These are phyloP conservation scores for Theobroma cacao DNA, from an alignment of 345 rosid genomes.

Conservation along the genomic window DNA sequence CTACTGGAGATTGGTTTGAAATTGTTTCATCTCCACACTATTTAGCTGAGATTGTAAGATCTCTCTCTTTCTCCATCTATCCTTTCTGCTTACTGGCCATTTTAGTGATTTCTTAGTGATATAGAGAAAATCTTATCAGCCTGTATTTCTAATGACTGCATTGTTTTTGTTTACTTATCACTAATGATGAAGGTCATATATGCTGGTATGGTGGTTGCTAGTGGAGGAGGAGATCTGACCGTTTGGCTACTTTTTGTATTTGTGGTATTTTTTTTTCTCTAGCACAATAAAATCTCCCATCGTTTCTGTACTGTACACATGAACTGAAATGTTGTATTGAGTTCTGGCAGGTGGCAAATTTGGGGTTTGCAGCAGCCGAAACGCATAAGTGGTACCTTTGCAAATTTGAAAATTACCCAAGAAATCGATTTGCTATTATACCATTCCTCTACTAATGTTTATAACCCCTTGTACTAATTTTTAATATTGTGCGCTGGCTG, in stretches of 20 bases:
- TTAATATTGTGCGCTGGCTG: no score
- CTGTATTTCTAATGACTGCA: background rate
- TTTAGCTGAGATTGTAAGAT: constrained; percentile 74
- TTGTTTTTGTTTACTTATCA: background rate
- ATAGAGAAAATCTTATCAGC: background rate
- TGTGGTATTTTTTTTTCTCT: constrained; percentile 55
- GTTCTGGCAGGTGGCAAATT: constrained; percentile 61
- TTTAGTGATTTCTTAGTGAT: no score
- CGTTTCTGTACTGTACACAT: background rate
- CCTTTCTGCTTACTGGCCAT: background rate
- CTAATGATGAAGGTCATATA: constrained; percentile 54
- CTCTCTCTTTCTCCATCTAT: constrained; percentile 5
- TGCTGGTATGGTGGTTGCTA: constrained; percentile 59
- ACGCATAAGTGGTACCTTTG: constrained; percentile 67
- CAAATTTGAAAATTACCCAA: constrained; percentile 67
- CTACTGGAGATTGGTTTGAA: constrained; percentile 79
- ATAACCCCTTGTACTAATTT: background rate
- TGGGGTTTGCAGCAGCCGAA: constrained; percentile 60
- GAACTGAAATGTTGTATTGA: background rate
- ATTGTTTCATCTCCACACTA: constrained; percentile 75
- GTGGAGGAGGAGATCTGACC: constrained; percentile 68
- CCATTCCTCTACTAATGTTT: constrained; percentile 42
- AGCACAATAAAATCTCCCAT: background rate
- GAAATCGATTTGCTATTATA: constrained; percentile 43
- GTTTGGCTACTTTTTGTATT: constrained; percentile 61